phyloP scores from a whole-genome alignment of 768 basidiomycete species.

The Leucosporidium yakuticum region DNA sequence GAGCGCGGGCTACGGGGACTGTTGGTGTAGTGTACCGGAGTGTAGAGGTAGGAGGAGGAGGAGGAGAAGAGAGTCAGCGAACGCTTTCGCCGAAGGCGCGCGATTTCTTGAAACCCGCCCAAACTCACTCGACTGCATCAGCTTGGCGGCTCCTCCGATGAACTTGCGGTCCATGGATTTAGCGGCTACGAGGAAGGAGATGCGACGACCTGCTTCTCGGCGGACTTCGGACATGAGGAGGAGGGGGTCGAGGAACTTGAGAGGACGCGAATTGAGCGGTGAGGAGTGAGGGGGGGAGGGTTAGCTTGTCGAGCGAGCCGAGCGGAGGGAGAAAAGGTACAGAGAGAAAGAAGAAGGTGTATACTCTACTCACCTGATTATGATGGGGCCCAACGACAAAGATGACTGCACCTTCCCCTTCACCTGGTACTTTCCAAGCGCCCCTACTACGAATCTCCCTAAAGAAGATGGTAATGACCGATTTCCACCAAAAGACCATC shows the following conservation, averaged over 20 bases:
- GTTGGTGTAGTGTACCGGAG: not conserved
- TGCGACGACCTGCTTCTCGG: slow-evolving; percentile 70
- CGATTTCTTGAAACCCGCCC: not conserved
- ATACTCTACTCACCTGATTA: slow-evolving; percentile 60
- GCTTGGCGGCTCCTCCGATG: slow-evolving; percentile 70
- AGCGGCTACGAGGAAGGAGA: slow-evolving; percentile 82
- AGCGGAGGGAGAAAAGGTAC: not conserved
- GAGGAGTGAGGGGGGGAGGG: not conserved
- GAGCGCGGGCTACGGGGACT: slow-evolving; percentile 92
- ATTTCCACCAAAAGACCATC: slow-evolving; percentile 70
- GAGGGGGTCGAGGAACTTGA: slow-evolving; percentile 84
- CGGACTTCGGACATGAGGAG: slow-evolving; percentile 77
- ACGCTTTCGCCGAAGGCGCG: not conserved
- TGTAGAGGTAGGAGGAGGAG: not conserved
- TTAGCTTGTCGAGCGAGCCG: not conserved
- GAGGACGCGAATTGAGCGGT: not conserved
- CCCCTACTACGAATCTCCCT: slow-evolving; percentile 89
- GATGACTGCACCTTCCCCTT: slow-evolving; percentile 70
- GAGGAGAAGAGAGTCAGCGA: not conserved
- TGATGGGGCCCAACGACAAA: slow-evolving; percentile 89
- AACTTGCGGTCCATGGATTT: slow-evolving; percentile 74
- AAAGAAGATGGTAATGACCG: slow-evolving; percentile 89
- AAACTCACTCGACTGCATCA: slow-evolving; percentile 81
- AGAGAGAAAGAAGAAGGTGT: not conserved
- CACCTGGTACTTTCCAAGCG: slow-evolving; percentile 82